These are phyloP conservation scores for Nakazawaea populi DNA, from an alignment of 805 yeast genomes.

Conservation along the genomic window DNA sequence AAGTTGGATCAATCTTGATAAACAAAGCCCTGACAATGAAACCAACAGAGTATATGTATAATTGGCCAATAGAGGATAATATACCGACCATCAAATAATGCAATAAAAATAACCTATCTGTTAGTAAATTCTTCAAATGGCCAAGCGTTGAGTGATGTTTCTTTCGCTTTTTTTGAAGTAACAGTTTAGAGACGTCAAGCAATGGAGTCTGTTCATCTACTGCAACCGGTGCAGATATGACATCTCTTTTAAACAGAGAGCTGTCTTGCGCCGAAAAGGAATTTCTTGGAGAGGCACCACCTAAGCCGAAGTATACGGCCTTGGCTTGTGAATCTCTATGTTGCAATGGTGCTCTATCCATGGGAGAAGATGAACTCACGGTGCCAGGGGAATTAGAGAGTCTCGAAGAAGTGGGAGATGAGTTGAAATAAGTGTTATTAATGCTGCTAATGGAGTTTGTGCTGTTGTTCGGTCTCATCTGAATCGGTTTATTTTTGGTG, in stretches of 20 bases:
- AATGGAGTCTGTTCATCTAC: slow-evolving; percentile 7
- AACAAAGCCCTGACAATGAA: slow-evolving; percentile 53
- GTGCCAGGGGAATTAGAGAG: slow-evolving; percentile 1
- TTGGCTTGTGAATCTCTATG: neutral
- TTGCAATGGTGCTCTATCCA: neutral
- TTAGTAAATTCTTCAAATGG: slow-evolving; percentile 21
- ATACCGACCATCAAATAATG: slow-evolving; percentile 52
- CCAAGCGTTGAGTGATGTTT: slow-evolving; percentile 14
- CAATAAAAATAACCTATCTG: slow-evolving; percentile 34
- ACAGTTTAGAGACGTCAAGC: neutral
- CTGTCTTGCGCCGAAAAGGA: slow-evolving; percentile 2
- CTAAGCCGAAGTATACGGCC: slow-evolving; percentile 2
- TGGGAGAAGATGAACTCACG: slow-evolving; percentile 2
- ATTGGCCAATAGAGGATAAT: slow-evolving; percentile 61
- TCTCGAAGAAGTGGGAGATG: slow-evolving; percentile 8
- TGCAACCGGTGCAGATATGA: neutral
- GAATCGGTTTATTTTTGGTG: neutral
- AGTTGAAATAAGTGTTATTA: slow-evolving; percentile 7
- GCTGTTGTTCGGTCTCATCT: neutral
- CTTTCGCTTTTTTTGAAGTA: neutral
- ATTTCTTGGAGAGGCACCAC: slow-evolving; percentile 3
- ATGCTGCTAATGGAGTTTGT: neutral
- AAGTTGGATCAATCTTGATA: slow-evolving; percentile 9
- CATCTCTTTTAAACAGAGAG: neutral
- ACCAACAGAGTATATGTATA: slow-evolving; percentile 70